Conservation (phyloP, 176 grass and related monocot species). For the Cenchrus fungigraminus region DNA sequence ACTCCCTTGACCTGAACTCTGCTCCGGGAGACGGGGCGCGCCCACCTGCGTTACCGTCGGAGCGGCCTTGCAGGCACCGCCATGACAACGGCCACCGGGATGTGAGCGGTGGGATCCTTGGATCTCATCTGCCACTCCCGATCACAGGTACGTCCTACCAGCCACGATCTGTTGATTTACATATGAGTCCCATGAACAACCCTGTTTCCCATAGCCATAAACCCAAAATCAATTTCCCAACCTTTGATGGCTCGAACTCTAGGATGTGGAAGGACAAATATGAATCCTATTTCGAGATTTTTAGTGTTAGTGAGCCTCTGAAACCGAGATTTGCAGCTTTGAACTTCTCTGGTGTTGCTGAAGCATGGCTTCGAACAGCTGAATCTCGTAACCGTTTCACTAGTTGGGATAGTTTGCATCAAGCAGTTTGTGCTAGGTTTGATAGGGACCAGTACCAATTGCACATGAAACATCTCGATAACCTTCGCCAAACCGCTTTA, state of each 20-base stretch:
- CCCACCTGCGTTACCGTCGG: neutral
- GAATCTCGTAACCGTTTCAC: neutral
- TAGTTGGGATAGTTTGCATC: too few species aligned
- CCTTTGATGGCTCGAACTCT: neutral
- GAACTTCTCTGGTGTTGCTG: accelerated
- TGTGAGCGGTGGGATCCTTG: neutral
- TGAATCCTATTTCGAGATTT: neutral
- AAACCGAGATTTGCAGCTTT: neutral
- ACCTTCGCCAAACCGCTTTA: neutral
- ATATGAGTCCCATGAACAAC: too few species aligned
- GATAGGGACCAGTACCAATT: neutral
- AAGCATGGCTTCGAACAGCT: accelerated
- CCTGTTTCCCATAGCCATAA: too few species aligned
- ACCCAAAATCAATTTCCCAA: neutral
- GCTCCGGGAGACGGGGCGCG: neutral
- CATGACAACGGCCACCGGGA: accelerated
- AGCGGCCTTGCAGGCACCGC: neutral
- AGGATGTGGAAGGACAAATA: neutral
- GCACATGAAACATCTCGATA: neutral
- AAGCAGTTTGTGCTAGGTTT: too few species aligned
- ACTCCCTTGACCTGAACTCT: neutral
- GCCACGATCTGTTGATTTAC: too few species aligned
- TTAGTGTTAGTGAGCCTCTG: accelerated
- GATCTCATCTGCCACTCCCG: neutral
- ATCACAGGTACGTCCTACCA: neutral